Conservation (phyloP, 768 basidiomycete genomes). For the Chalciporus chontae region DNA sequence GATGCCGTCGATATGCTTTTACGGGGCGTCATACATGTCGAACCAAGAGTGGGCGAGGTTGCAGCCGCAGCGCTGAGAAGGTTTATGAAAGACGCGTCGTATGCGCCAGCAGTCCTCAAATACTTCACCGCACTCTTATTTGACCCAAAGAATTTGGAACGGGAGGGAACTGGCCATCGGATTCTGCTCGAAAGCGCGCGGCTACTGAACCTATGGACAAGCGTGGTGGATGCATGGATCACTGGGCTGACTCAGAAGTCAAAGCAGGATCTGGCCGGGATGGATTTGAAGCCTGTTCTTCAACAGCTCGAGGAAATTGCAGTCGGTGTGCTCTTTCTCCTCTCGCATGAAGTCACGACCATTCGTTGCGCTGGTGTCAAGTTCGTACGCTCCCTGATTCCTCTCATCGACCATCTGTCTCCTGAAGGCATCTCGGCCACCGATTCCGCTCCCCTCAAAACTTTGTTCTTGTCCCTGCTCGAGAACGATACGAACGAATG, state of each 20-base stretch:
- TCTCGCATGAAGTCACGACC: slow-evolving; percentile 50
- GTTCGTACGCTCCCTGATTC: slow-evolving; percentile 55
- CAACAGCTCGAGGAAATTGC: slow-evolving; percentile 60
- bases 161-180: slow-evolving; percentile 60
- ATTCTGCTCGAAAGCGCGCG: slow-evolving; percentile 65
- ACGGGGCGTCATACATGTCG: slow-evolving; percentile 80
- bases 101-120: slow-evolving; percentile 56
- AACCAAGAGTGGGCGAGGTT: slow-evolving; percentile 67
- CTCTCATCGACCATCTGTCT: slow-evolving; percentile 44
- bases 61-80: slow-evolving; percentile 68
- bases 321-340: slow-evolving; percentile 70
- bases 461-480: slow-evolving; percentile 50
- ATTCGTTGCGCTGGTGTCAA: slow-evolving; percentile 62
- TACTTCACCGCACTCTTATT: slow-evolving; percentile 73
- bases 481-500: slow-evolving; percentile 46
- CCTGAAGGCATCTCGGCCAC: slow-evolving; percentile 29
- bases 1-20: slow-evolving; percentile 78
- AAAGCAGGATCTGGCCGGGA: slow-evolving; percentile 35
- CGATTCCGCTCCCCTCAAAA: slow-evolving; percentile 24
- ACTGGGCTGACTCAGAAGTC: slow-evolving; percentile 41
- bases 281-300: slow-evolving; percentile 40
- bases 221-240: slow-evolving; percentile 69
- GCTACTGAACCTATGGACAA: slow-evolving; percentile 70
- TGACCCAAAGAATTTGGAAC: slow-evolving; percentile 56
- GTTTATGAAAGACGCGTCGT: slow-evolving; percentile 58